phyloP scores from a whole-genome alignment of 2,329 filamentous ascomycete species.

The Claviceps sp. region DNA sequence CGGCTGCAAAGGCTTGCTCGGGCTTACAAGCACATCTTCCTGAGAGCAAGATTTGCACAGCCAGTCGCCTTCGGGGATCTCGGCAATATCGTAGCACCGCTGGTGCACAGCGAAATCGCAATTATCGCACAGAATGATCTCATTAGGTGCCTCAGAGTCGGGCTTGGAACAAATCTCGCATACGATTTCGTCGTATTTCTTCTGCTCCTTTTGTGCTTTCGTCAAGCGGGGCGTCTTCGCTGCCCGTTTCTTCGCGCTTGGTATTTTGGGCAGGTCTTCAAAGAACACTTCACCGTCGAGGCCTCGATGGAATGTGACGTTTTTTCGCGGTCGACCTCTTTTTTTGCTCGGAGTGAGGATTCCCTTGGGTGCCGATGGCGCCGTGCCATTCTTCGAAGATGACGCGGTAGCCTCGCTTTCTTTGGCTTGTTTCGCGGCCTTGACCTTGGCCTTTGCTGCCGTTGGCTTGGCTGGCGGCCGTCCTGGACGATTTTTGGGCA shows the following conservation, averaged over 20 bases:
- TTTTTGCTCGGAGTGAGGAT: constrained; percentile 41
- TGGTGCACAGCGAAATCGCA: constrained; percentile 52
- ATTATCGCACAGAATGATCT: constrained; percentile 51
- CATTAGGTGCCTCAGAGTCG: constrained; percentile 43
- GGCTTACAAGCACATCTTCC: constrained; percentile 25
- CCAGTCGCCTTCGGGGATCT: constrained; percentile 50
- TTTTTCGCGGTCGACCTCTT: constrained; percentile 32
- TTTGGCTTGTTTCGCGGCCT: neutral
- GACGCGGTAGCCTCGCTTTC: neutral
- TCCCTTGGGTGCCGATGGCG: constrained; percentile 30
- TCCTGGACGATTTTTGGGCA: constrained; percentile 6
- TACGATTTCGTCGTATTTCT: constrained; percentile 35
- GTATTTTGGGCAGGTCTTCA: constrained; percentile 33
- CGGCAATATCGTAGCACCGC: constrained; percentile 42
- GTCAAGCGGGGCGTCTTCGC: constrained; percentile 6
- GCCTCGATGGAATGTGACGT: constrained; percentile 35
- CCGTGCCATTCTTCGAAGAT: constrained; percentile 1
- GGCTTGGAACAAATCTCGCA: constrained; percentile 45
- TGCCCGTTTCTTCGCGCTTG: constrained; percentile 13
- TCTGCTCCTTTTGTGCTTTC: constrained; percentile 15
- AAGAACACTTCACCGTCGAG: constrained; percentile 34
- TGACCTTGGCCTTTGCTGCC: neutral
- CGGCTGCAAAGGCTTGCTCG: constrained; percentile 15
- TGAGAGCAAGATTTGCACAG: constrained; percentile 43
- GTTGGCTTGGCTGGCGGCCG: neutral